Base-by-base conservation (phyloP, 2,329 filamentous ascomycete species). In the Scedosporium aurantiacum region DNA sequence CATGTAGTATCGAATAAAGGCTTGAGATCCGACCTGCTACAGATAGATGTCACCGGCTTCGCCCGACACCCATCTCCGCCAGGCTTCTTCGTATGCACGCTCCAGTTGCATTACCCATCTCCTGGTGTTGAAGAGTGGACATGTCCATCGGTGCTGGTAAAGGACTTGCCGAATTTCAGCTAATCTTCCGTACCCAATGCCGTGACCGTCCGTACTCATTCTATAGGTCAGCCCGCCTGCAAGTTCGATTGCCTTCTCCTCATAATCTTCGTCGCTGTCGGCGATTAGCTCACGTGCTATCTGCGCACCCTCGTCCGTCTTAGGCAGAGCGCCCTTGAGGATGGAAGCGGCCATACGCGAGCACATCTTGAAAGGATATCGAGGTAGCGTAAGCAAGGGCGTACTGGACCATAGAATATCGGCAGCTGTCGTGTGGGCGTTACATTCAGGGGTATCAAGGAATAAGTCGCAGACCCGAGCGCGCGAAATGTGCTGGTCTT, bases 311-410 rank as follows among this genome's bases (percentile, higher is more conserved):
- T 85, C 83, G 1, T 78, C 74, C 0, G 78, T 80, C 66, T 85
- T 87, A 0, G 94, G 94, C 3, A 99, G 76, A 0, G 94, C 94
- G 16, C 94, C 94, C 65, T 86, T 89, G 32, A 99, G 80, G 62
- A 99, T 97, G 10, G 91, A 96, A 5, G 94, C 92, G 5, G 93
- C 94, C 89, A 99, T 99, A 60, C 94, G 89, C 52, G 91, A 96
- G 74, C 94, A 99, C 94, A 99, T 99, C 75, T 99, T 99, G 76
- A 97, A 97, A 58, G 89, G 84, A 72, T 97, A 97, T 41, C 94
- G 84, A 10, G 94, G 92, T 32, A 94, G 79, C 0, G 94, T 99
- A 28, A 99, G 79, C 23, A 99, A 78, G 4, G 94, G 94, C 0
- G 94, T 97, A 67, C 92, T 95, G 60, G 90, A 95, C 94, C 94